Conservation (phyloP, 805 yeast species). For the Kodamaea kaohsiungensis region DNA sequence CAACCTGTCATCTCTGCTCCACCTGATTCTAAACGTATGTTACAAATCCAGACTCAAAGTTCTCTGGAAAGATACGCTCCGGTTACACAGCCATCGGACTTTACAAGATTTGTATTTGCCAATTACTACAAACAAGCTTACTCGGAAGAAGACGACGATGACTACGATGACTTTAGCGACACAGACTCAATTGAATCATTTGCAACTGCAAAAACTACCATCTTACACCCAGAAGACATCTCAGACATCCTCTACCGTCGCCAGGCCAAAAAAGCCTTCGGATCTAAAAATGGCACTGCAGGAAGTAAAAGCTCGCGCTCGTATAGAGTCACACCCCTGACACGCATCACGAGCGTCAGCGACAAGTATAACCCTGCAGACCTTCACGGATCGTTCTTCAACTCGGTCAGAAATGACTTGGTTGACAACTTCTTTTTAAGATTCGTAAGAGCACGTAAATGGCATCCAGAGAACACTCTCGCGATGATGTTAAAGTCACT, state of each 20-base stretch:
- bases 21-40: conserved; percentile 27
- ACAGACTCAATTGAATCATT: conserved; percentile 32
- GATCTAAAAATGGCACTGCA: not conserved
- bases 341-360: conserved; percentile 50
- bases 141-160: conserved; percentile 17
- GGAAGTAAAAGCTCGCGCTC: not conserved
- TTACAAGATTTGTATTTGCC: conserved; percentile 20
- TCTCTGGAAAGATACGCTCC: conserved; percentile 26
- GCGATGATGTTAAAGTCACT: conserved; percentile 73
- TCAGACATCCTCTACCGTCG: conserved; percentile 2
- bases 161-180: conserved; percentile 19
- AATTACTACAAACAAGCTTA: conserved; percentile 20
- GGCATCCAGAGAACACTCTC: conserved; percentile 68
- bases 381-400: conserved; percentile 55
- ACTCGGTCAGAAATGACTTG: conserved; percentile 67
- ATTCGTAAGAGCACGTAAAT: conserved; percentile 84
- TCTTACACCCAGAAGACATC: conserved; percentile 21
- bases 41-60: conserved; percentile 28
- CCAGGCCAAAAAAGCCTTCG: conserved; percentile 3
- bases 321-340: conserved; percentile 20
- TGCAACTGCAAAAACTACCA: conserved; percentile 30
- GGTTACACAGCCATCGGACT: conserved; percentile 22
- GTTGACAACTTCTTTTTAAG: conserved; percentile 79
- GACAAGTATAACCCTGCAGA: conserved; percentile 53
- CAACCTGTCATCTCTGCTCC: conserved; percentile 13